Base-by-base conservation (phyloP, 2,329 filamentous ascomycete species). In the Sporothrix inflata region DNA sequence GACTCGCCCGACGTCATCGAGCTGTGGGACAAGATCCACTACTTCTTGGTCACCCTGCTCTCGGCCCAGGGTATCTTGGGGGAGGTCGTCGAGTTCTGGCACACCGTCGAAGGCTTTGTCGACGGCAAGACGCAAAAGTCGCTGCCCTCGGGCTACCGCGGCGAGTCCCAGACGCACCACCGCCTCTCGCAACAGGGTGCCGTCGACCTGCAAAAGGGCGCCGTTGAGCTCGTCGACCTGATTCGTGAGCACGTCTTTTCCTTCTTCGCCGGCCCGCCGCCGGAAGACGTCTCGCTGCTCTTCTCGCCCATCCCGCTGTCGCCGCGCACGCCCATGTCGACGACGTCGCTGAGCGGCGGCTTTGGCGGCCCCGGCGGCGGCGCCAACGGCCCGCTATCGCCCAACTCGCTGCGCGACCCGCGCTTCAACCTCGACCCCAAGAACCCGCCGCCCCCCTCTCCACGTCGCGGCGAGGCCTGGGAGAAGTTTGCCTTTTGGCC, bases 401-500 rank as follows among this genome's bases (percentile, higher is more conserved):
- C 88, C 1, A 86, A 87, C 4, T 87, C 87, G 21, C 82, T 86
- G 0, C 88, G 90, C 70, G 92, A 93, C 76, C 90, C 91, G 61
- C 89, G 92, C 1, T 95, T 97, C 81, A 92, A 90, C 71, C 89
- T 97, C 73, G 94, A 97, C 78, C 85, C 89, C 0, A 91, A 88
- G 78, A 94, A 92, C 74, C 84, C 93, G 2, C 94, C 94, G 1
- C 89, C 90, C 12, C 90, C 91, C 1, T 93, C 92, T 0, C 93
- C 94, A 0, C 92, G 87, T 76, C 88, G 88, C 60, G 95, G 94
- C 6, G 94, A 97, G 77, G 84, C 91, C 0, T 98, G 94, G 94
- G 96, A 98, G 78, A 92, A 95, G 82, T 89, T 96, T 80, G 95
- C 94, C 0, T 99, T 98, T 81, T 98, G 95, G 94, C 94, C 95